Base-by-base conservation (phyloP, 73 alveolate genomes). In the Paramecium octaurelia region DNA sequence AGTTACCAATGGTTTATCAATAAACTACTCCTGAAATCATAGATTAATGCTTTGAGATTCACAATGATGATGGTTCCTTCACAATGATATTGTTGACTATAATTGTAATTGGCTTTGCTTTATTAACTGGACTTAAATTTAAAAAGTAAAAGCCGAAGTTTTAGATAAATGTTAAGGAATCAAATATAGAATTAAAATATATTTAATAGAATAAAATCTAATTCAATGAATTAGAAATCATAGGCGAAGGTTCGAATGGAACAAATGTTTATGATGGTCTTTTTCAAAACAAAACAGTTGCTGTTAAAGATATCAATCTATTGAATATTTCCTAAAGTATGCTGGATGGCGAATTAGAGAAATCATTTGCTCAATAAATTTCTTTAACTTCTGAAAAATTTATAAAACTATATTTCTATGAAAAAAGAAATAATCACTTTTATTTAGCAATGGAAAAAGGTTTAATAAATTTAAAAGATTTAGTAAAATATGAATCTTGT, bases 191-290 rank as follows among this genome's bases (percentile, higher is more conserved):
- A 54, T 54, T n/a, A 54, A 54, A 54, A 54, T 80, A 73, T 31
- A 8, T 73, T 36, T 29, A 80, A 43, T 20, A 40, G 44, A 43
- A 80, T 38, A 29, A 80, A 80, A 80, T 80, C 12, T 16, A 34
- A 43, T 18, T 80, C 12, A 21, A 80, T 80, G 3, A 80, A 46
- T 80, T 18, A 0, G 2, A 44, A 80, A 88, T 95, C 4, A 50
- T 95, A 29, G 97, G 96, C 0, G 16, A 42, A 16, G 97, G 97
- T 16, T 71, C 93, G 16, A 60, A 91, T 29, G 96, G 96, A 34
- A 95, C 97, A 2, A 85, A 69, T 34, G 96, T 95, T 44, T 90
- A 50, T 50, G 97, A 95, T 46, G 97, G 97, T 6, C 6, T 24
- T 6, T 70, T 93, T n/a, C 36, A 95, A 16, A 85, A 70, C 6